These are phyloP conservation scores for Penicillium sp. DNA, from an alignment of 2,329 filamentous ascomycete genomes.

Conservation along the genomic window DNA sequence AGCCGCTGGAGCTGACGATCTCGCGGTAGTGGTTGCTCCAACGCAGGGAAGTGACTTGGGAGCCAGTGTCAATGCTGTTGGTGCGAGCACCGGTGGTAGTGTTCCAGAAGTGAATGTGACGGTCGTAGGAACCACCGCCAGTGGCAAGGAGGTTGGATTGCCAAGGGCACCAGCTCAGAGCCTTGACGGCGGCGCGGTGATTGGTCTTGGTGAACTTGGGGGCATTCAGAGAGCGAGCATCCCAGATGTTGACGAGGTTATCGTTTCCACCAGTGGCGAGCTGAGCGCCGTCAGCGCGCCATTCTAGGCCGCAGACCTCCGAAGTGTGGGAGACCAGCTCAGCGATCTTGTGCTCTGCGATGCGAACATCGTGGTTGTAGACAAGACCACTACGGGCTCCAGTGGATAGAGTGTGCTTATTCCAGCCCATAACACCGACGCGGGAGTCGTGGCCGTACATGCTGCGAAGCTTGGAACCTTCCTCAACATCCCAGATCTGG, in stretches of 20 bases:
- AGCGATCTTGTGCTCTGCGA: constrained; percentile 96
- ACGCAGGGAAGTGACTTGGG: constrained; percentile 91
- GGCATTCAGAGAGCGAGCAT: constrained; percentile 85
- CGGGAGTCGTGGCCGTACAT: constrained; percentile 98
- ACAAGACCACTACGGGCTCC: constrained; percentile 92
- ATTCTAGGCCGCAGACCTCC: constrained; percentile 96
- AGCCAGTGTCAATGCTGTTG: constrained; percentile 98
- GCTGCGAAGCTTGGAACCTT: constrained; percentile 91
- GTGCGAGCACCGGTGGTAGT: constrained; percentile 94
- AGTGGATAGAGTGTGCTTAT: constrained; percentile 94
- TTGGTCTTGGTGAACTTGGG: constrained; percentile 99
- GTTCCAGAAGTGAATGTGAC: constrained; percentile 99
- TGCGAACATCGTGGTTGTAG: constrained; percentile 97
- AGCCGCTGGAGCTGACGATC: constrained; percentile 95
- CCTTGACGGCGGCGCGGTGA: constrained; percentile 98
- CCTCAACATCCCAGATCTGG: constrained; percentile 98
- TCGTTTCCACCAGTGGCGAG: constrained; percentile 97
- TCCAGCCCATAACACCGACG: constrained; percentile 98
- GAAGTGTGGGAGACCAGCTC: constrained; percentile 97
- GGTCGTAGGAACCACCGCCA: constrained; percentile 92
- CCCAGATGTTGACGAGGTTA: constrained; percentile 99
- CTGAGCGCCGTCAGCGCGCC: constrained; percentile 94
- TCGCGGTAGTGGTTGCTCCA: constrained; percentile 98
- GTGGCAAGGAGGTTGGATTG: constrained; percentile 96
- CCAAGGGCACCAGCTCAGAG: constrained; percentile 98